Evolutionary conservation across 75 land plant genomes (phyloP), one percentile per base, ranked within the genome.

Genomic region (Cryptomeria japonica): DNA sequence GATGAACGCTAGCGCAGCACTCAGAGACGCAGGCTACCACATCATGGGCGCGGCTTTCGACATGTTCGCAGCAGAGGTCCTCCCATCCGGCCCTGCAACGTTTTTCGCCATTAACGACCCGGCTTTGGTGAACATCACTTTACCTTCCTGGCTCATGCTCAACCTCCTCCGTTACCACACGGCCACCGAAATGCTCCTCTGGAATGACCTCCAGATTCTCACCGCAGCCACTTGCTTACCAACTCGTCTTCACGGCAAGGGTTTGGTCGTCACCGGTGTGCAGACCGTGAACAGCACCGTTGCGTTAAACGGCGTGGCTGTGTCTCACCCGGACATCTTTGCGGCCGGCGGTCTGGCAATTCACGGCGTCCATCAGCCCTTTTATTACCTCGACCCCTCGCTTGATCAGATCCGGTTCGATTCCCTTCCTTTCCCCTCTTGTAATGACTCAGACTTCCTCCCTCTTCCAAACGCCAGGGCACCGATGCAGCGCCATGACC

Each of bases 81-180:
- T 79, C 25, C 44, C 82, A 5, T 18, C 28, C 41, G 37, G 41
- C 8, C 44, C 44, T 18, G 38, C 41, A 2, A 79, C 82, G 19
- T 79, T 79, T 38, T 79, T 79, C 25, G 82, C 82, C 82, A 36
- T 79, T 8, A 79, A 18, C 28, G 82, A 79, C 46, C 25, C 36
- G 22, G 44, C 82, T 16, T 28, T 79, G 39, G 37, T 37, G 16
- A 38, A 79, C 37, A 22, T 18, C 39, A 5, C 22, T 15, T 38
- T 79, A 4, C 82, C 82, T 36, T 38, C 80, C 18, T 78, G 80
- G 80, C 80, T 78, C 19, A 78, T 78, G 80, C 34, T 78, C 18
- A 37, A 78, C 42, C 80, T 78, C 25, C 80, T 78, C 80, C 80
- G 36, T 36, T 78, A 78, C 80, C 80, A 78, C 80, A 78, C 80